These are phyloP conservation scores for Pleurotus salmoneostramineus DNA, from an alignment of 768 basidiomycete genomes.

Conservation along the genomic window DNA sequence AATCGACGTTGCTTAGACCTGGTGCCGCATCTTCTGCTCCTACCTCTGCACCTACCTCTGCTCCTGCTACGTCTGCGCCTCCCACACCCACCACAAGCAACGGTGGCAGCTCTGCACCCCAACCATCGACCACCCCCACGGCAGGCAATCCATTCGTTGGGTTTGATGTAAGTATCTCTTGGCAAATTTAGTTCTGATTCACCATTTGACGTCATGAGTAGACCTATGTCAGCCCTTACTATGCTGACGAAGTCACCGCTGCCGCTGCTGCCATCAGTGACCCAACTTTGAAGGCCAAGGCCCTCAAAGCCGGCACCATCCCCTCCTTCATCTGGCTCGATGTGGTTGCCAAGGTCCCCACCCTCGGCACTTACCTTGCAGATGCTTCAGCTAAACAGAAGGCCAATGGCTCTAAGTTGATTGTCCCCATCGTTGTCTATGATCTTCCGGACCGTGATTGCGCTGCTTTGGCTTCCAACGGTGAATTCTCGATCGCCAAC, in stretches of 20 bases:
- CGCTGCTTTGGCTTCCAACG: constrained; percentile 60
- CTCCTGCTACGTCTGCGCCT: constrained; percentile 16
- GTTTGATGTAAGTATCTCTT: constrained; percentile 28
- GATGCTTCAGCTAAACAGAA: constrained; percentile 43
- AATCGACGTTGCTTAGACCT: constrained; percentile 9
- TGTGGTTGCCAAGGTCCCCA: constrained; percentile 47
- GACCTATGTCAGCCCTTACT: constrained; percentile 53
- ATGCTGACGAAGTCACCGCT: constrained; percentile 48
- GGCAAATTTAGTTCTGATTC: neutral
- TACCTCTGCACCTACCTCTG: constrained; percentile 15
- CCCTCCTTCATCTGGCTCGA: constrained; percentile 66
- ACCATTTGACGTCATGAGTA: constrained; percentile 14
- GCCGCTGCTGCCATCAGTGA: constrained; percentile 48
- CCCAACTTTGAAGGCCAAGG: constrained; percentile 45
- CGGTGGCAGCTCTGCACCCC: constrained; percentile 19
- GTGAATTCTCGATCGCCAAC: constrained; percentile 59
- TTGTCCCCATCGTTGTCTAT: constrained; percentile 51
- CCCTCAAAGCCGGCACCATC: constrained; percentile 48
- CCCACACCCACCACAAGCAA: constrained; percentile 12
- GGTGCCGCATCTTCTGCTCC: constrained; percentile 14
- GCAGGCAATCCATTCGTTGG: constrained; percentile 53
- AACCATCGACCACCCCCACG: constrained; percentile 30
- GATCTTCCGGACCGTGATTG: constrained; percentile 68
- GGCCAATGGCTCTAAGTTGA: constrained; percentile 41
- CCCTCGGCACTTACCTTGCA: constrained; percentile 53